Evolutionary conservation across 345 rosid genomes (phyloP), one percentile per base, ranked within the genome.

Genomic region (Hibiscus syriacus): DNA sequence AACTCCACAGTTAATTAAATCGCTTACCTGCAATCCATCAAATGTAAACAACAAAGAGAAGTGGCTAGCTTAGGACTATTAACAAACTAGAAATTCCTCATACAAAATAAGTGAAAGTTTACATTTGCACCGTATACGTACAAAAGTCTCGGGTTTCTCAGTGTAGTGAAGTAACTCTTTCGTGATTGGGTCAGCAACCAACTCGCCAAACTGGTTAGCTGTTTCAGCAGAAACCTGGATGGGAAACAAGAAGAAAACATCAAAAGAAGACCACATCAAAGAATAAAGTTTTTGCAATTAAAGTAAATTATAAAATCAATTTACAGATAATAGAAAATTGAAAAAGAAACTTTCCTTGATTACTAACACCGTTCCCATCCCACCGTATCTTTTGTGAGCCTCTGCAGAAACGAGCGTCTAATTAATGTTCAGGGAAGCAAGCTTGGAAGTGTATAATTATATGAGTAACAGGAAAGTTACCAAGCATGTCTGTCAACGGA

Each of bases 61-160:
- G 19, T 38, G 53, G 52, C 20, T 0, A 0, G 52, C 52, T 7
- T 36, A 32, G 36, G 6, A 64, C 25, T 6, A 72, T 5, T 22
- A 57, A 55, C 48, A 48, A 27, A 12, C 14, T 39, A 23, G 25
- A 22, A 58, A 26, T 63, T 60, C 52, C 36, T 39, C 29, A 59
- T 5, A 0, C 5, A 26, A 58, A 66, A 23, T 5, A 56, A 57
- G 62, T 30, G 19, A 57, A 30, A 16, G 62, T 5, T 29, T 57
- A 11, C 52, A 36, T 62, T 29, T 23, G 76, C 36, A 70, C 48
- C n/a, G 64, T 55, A 72, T 8, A 78, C 81, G 14, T 83, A 91
- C 97, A 70, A 91, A 91, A 71, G 97, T 91, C 69, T 91, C 96
- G 5, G 97, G 97, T 74, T 91, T 91, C 78, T 91, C 97, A 2